These are phyloP conservation scores for Cyclocybe cylindracea DNA, from an alignment of 768 basidiomycete genomes.

Conservation along the genomic window DNA sequence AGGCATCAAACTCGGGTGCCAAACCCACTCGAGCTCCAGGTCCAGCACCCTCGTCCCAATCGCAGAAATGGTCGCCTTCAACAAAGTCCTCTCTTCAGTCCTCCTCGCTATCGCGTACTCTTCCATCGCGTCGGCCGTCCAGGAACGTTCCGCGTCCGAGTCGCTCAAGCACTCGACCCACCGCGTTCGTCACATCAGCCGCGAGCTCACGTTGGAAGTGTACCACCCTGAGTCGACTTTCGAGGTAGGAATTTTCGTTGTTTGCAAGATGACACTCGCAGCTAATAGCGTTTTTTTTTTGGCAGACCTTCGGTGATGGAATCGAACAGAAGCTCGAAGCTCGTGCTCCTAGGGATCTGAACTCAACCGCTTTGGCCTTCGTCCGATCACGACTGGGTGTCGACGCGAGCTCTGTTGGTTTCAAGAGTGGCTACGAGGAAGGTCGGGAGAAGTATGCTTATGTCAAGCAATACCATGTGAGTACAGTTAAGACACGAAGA, in stretches of 20 bases:
- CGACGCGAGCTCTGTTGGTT: slow-evolving; percentile 11
- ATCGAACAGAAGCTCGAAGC: slow-evolving; percentile 15
- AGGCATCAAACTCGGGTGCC: neutral
- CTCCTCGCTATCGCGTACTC: slow-evolving; percentile 23
- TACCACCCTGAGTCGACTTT: slow-evolving; percentile 26
- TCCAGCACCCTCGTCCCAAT: neutral
- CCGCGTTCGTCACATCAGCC: slow-evolving; percentile 21
- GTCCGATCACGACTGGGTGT: slow-evolving; percentile 22
- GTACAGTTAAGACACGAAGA: neutral
- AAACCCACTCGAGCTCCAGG: neutral
- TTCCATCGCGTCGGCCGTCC: slow-evolving; percentile 10
- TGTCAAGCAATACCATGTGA: slow-evolving; percentile 17
- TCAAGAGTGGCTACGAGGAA: slow-evolving; percentile 13
- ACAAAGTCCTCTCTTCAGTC: slow-evolving; percentile 25
- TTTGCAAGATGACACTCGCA: too few relatives aligned
- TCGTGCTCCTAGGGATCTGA: slow-evolving; percentile 14
- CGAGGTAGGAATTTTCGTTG: slow-evolving; percentile 17
- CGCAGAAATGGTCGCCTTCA: slow-evolving; percentile 21
- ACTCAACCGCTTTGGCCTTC: slow-evolving; percentile 22
- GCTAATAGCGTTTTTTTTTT: neutral
- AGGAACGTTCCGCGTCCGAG: neutral
- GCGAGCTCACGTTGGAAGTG: slow-evolving; percentile 22
- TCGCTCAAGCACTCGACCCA: slow-evolving; percentile 22
- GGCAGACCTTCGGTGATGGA: slow-evolving; percentile 28
- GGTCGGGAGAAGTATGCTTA: slow-evolving; percentile 14